phyloP scores from a whole-genome alignment of 495 filamentous ascomycete genomes.

The Lasiosphaeria hispida region DNA sequence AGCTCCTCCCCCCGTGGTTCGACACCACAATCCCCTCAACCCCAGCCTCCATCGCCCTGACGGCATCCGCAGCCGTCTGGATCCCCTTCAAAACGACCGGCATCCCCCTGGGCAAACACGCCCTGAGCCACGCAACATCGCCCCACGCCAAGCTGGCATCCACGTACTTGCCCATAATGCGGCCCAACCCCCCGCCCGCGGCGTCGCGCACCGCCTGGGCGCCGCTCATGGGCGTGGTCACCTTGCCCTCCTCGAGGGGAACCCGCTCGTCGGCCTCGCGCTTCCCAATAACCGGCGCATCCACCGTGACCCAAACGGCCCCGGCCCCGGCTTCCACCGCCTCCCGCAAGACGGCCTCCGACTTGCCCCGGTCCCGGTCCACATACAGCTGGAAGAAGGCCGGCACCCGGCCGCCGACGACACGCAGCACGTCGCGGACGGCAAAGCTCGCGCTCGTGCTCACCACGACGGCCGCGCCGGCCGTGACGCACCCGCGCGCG shows the following conservation, averaged over 20 bases:
- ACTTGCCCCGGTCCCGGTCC: slow-evolving; percentile 66
- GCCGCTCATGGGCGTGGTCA: slow-evolving; percentile 58
- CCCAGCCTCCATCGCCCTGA: slow-evolving; percentile 51
- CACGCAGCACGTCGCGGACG: slow-evolving; percentile 56
- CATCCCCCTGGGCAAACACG: slow-evolving; percentile 33
- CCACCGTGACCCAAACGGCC: slow-evolving; percentile 66
- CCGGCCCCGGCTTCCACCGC: slow-evolving; percentile 60
- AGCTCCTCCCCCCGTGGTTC: slow-evolving; percentile 69
- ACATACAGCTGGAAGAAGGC: slow-evolving; percentile 81
- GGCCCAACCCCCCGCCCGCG: slow-evolving; percentile 66
- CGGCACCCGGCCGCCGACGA: slow-evolving; percentile 38
- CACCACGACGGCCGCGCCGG: slow-evolving; percentile 52
- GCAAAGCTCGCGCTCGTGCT: slow-evolving; percentile 72
- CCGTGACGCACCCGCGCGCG: slow-evolving; percentile 55
- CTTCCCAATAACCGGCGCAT: slow-evolving; percentile 64
- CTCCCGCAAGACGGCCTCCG: slow-evolving; percentile 59
- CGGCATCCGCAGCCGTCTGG: slow-evolving; percentile 60
- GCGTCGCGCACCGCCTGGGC: slow-evolving; percentile 60
- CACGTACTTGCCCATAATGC: slow-evolving; percentile 70
- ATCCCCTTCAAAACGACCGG: slow-evolving; percentile 66
- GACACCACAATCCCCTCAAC: slow-evolving; percentile 60
- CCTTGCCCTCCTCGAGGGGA: slow-evolving; percentile 48
- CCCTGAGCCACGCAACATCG: slow-evolving; percentile 54
- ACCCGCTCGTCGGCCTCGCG: slow-evolving; percentile 58
- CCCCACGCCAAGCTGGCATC: slow-evolving; percentile 75